These are phyloP conservation scores for Arthrinium puccinioides DNA, from an alignment of 2,329 filamentous ascomycete genomes.

Conservation along the genomic window DNA sequence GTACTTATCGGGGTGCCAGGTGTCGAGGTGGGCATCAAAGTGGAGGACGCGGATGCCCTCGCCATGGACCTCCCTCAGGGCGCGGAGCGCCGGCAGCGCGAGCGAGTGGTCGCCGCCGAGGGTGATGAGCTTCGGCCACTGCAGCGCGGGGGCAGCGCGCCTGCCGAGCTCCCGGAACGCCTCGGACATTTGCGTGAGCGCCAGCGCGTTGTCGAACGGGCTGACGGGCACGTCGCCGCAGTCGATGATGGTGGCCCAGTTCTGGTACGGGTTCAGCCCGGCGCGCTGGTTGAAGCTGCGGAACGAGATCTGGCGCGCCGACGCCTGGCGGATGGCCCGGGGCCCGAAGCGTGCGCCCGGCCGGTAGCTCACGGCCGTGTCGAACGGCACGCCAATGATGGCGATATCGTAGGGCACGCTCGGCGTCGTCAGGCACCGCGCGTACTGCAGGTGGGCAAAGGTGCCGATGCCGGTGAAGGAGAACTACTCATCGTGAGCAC, in stretches of 20 bases:
- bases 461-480: slow-evolving; percentile 67
- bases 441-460: slow-evolving; percentile 64
- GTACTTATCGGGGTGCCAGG: slow-evolving; percentile 78
- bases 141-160: slow-evolving; percentile 17
- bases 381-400: slow-evolving; percentile 66
- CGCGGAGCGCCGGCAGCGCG: slow-evolving; percentile 61
- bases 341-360: slow-evolving; percentile 80
- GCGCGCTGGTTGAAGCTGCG: slow-evolving; percentile 79
- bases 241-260: slow-evolving; percentile 74
- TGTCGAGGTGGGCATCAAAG: slow-evolving; percentile 76
- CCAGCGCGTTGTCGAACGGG: slow-evolving; percentile 78
- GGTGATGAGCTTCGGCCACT: slow-evolving; percentile 53
- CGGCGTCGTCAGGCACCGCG: slow-evolving; percentile 62
- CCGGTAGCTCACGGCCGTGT: slow-evolving; percentile 65
- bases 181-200: slow-evolving; percentile 75
- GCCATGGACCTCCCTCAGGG: slow-evolving; percentile 54
- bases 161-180: slow-evolving; percentile 64
- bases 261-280: slow-evolving; percentile 73
- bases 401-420: slow-evolving; percentile 61
- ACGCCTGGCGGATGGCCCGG: slow-evolving; percentile 78
- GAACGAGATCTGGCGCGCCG: slow-evolving; percentile 70
- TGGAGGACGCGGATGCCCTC: slow-evolving; percentile 62
- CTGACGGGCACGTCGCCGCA: slow-evolving; percentile 87
- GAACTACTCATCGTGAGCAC: slow-evolving; percentile 30
- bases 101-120: slow-evolving; percentile 70